These are phyloP conservation scores for Fusarium buxicola DNA, from an alignment of 2,329 filamentous ascomycete species.

Conservation along the genomic window DNA sequence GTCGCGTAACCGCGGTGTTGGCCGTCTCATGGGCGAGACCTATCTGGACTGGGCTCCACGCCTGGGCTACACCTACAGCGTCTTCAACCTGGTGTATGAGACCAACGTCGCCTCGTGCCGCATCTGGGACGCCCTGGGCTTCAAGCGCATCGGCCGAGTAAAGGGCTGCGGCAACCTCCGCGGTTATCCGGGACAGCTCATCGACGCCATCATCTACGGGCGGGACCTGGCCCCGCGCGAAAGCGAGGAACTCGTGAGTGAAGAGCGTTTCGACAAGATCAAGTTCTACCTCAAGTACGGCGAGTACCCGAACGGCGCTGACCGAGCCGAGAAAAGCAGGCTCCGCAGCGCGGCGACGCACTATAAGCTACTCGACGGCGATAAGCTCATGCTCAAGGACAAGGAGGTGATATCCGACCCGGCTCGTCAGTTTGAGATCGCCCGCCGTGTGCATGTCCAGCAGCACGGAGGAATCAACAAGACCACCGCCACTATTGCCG, in stretches of 20 bases:
- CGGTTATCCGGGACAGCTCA: slow-evolving; percentile 74
- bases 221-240: slow-evolving; percentile 69
- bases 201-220: slow-evolving; percentile 84
- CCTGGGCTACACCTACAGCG: slow-evolving; percentile 89
- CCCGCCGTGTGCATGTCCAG: slow-evolving; percentile 77
- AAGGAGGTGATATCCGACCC: slow-evolving; percentile 97
- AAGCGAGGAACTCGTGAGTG: slow-evolving; percentile 85
- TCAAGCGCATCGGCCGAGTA: slow-evolving; percentile 90
- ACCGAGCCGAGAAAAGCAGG: slow-evolving; percentile 94
- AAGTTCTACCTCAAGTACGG: slow-evolving; percentile 95
- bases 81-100: slow-evolving; percentile 96
- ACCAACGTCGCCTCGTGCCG: slow-evolving; percentile 90
- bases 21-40: slow-evolving; percentile 79
- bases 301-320: slow-evolving; percentile 92
- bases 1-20: slow-evolving; percentile 78
- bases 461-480: slow-evolving; percentile 97
- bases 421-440: slow-evolving; percentile 89
- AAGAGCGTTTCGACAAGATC: slow-evolving; percentile 99
- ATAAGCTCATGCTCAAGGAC: slow-evolving; percentile 95
- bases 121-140: slow-evolving; percentile 92
- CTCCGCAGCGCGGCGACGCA: slow-evolving; percentile 93
- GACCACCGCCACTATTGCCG: slow-evolving; percentile 92
- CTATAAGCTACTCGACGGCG: slow-evolving; percentile 83
- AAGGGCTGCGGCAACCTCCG: slow-evolving; percentile 77
- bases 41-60: slow-evolving; percentile 83